phyloP scores from a whole-genome alignment of 345 rosid genomes.

The Toxicodendron radicans region DNA sequence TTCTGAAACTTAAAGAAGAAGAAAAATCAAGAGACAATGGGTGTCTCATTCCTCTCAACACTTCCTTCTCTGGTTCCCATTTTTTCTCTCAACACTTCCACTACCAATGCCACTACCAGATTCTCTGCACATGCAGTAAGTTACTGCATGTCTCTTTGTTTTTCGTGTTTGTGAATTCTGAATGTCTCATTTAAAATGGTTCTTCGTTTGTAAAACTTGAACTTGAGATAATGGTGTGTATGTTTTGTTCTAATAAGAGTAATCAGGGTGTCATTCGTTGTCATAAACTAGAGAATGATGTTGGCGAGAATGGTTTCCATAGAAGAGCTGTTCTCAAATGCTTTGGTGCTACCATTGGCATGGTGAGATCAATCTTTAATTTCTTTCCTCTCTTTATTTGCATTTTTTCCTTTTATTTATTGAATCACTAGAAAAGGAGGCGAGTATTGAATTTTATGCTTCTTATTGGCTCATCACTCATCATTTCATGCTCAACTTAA shows the following conservation, averaged over 20 bases:
- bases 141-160: neutral
- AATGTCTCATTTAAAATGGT: neutral
- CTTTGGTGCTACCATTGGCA: constrained; percentile 56
- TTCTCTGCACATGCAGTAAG: constrained; percentile 35
- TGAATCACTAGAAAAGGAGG: neutral
- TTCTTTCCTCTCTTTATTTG: neutral
- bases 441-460: neutral
- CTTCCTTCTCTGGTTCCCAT: constrained; percentile 40
- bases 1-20: neutral
- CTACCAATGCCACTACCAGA: constrained; percentile 19
- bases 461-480: neutral
- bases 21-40: constrained; percentile 27
- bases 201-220: too few species aligned
- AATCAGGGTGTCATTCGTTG: constrained; percentile 56
- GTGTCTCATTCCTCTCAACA: constrained; percentile 60
- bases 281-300: constrained; percentile 38
- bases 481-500: too few species aligned
- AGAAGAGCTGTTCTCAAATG: constrained; percentile 65
- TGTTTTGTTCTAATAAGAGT: neutral
- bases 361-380: constrained; percentile 39
- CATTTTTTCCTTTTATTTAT: neutral
- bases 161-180: neutral
- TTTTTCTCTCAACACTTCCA: constrained; percentile 15
- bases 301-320: constrained; percentile 27
- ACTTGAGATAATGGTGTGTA: too few species aligned